Evolutionary conservation across 306 rosid genomes (phyloP), one percentile per base, ranked within the genome.

Genomic region (Leucaena leucocephala): DNA sequence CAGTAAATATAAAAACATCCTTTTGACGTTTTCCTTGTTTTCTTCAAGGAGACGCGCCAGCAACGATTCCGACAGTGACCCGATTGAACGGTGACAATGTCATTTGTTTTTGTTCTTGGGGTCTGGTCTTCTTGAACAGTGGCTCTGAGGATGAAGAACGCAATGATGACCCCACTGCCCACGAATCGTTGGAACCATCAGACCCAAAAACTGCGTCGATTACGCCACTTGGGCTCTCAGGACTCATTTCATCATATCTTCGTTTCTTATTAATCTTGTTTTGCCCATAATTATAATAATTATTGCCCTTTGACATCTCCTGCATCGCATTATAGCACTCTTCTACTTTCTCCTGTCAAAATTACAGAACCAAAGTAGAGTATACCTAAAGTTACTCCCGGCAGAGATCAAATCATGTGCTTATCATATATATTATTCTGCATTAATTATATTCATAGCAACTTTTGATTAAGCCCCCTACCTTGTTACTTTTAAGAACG

Each of bases 101-200:
- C 86, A 87, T 78, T 74, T 84, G 88, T 81, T 87, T 87, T 79
- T 89, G 8, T 42, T 84, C 89, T 78, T 85, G 86, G 67, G 81
- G 61, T 84, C 85, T 91, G 83, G 68, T 82, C 85, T 88, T 94
- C 92, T 94, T 94, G 80, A 89, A 87, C 62, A 79, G 77, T 69
- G 85, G 84, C 77, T 85, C 85, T 34, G 89, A 76, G 3, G 89
- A 76, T 19, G 91, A 84, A 27, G 91, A 84, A 78, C 68, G 83
- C 15, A 81, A 83, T 38, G 88, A 82, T 3, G 96, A 82, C 83
- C 84, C 94, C 75, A 87, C 87, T 14, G 78, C 70, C 97, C 99
- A 91, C 16, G 94, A 95, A 81, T 95, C 96, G 70, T 90, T 89
- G 66, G 98, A 93, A 82, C 91, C 89, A 69, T 91, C 91, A 52